Evolutionary conservation across 164 flowering plant species (phyloP), one percentile per base, ranked within the genome.

Genomic region (Dillenia suffruticosa): DNA sequence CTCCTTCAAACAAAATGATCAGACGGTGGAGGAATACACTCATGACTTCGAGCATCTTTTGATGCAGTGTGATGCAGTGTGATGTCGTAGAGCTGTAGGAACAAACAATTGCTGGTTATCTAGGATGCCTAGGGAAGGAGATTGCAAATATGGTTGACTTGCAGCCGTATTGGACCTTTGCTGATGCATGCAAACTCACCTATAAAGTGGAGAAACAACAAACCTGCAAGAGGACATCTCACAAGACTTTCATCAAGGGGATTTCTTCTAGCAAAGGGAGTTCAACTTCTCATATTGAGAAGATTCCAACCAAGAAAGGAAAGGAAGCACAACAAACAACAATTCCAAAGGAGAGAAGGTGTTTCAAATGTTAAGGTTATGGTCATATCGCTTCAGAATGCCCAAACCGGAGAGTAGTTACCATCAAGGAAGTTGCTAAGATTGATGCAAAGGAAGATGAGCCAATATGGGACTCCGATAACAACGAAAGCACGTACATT

Each of bases 51-150:
- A 58, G 13, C 50, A 11, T 12, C 22, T 58, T 5, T 7, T 17
- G 26, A 13, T 58, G 62, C 15, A 6, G n/a, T 45, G 62, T 58
- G n/a, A n/a, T n/a, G n/a, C n/a, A n/a, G n/a, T 19, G 22, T 19
- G 62, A 58, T 46, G 26, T 46, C 9, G 10, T 44, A 3, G 51
- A 58, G 51, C 46, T 2, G 0, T 2, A 15, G 6, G 51, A 44
- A 22, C 50, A 47, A 47, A 58, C 17, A 10, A 58, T 45, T 7
- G 51, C 51, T 14, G 0, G 11, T 13, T 58, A n/a, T 46, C 11
- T 58, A 19, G 43, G 9, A 46, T 51, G 62, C 11, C 22, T 46
- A 24, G 1, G 47, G n/a, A 15, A 12, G 2, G 22, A 45, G 5
- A 45, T 58, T 10, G 14, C 8, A 0, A 13, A 45, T 15, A 46